Conservation (phyloP, 2,329 filamentous ascomycete genomes). For the Sporothrix brunneoviolacea region DNA sequence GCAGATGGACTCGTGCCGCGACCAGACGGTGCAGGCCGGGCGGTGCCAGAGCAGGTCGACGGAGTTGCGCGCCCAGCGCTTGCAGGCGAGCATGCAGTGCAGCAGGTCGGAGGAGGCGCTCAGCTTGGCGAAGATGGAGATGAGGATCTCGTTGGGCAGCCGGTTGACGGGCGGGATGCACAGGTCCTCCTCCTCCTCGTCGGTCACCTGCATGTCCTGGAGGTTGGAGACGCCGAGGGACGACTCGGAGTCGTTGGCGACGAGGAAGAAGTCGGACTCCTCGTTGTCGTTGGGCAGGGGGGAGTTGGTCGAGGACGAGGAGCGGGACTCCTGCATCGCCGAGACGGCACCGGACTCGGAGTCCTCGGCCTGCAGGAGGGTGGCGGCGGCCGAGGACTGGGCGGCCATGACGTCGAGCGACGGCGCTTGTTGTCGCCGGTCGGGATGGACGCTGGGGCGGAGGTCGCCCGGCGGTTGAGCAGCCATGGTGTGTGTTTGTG, state of each 20-base stretch:
- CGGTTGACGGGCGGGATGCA: conserved; percentile 74
- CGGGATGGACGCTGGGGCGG: background rate
- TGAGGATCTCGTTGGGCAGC: conserved; percentile 89
- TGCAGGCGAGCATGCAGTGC: conserved; percentile 89
- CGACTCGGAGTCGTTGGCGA: conserved; percentile 86
- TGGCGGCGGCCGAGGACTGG: conserved; percentile 19
- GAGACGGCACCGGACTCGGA: conserved; percentile 25
- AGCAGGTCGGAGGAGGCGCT: conserved; percentile 68
- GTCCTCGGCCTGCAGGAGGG: conserved; percentile 20
- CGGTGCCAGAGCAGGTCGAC: conserved; percentile 94
- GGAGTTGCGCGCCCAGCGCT: conserved; percentile 84
- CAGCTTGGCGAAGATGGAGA: conserved; percentile 83
- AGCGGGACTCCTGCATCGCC: conserved; percentile 43
- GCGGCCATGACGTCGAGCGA: conserved; percentile 21
- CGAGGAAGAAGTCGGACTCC: conserved; percentile 88
- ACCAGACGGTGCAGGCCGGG: conserved; percentile 82
- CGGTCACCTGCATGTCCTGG: conserved; percentile 64
- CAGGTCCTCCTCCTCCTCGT: conserved; percentile 34
- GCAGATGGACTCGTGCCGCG: conserved; percentile 73
- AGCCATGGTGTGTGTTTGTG: conserved; percentile 15
- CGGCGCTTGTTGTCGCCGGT: conserved; percentile 15
- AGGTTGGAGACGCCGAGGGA: conserved; percentile 77
- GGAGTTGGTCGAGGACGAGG: conserved; percentile 66
- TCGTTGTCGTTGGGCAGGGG: conserved; percentile 73
- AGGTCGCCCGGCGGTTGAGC: background rate